Conservation (phyloP, 1,284 basidiomycete species). For the Ceratobasidium sp. region DNA sequence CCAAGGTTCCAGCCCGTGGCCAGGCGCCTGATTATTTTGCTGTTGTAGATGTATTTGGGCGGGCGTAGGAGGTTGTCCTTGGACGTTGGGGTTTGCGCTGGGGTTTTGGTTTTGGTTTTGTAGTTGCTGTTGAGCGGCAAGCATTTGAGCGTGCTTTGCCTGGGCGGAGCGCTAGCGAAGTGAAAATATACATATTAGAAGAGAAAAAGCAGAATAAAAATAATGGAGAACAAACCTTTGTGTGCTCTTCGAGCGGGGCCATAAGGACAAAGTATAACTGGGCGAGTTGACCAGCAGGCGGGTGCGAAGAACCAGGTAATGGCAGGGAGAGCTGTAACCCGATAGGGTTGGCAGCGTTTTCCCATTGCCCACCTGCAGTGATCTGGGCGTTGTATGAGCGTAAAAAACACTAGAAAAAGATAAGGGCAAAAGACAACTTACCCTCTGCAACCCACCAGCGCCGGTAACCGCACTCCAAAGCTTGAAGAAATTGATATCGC, state of each 20-base stretch:
- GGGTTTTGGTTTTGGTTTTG: constrained; percentile 28
- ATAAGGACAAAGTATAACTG: constrained; percentile 30
- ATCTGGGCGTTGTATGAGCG: constrained; percentile 13
- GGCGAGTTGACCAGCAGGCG: constrained; percentile 28
- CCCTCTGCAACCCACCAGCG: constrained; percentile 31
- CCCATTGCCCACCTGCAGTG: constrained; percentile 26
- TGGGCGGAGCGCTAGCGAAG: constrained; percentile 24
- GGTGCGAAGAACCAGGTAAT: constrained; percentile 20
- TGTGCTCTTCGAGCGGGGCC: constrained; percentile 35
- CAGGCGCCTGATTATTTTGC: neutral
- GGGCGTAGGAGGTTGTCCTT: constrained; percentile 3
- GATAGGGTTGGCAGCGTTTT: constrained; percentile 22
- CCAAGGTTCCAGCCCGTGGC: neutral
- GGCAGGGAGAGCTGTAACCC: constrained; percentile 26
- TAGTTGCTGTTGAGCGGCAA: constrained; percentile 29
- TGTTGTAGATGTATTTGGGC: constrained; percentile 40
- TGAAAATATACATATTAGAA: neutral
- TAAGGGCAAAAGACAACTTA: neutral
- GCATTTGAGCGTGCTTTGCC: constrained; percentile 26
- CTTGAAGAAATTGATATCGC: constrained; percentile 36
- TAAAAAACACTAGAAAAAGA: neutral
- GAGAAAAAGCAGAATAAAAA: neutral
- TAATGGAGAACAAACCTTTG: constrained; percentile 23
- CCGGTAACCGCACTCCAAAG: constrained; percentile 37
- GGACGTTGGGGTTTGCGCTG: neutral